Evolutionary conservation across 345 rosid genomes (phyloP), one percentile per base, ranked within the genome.

Genomic region (Hibiscus trionum): DNA sequence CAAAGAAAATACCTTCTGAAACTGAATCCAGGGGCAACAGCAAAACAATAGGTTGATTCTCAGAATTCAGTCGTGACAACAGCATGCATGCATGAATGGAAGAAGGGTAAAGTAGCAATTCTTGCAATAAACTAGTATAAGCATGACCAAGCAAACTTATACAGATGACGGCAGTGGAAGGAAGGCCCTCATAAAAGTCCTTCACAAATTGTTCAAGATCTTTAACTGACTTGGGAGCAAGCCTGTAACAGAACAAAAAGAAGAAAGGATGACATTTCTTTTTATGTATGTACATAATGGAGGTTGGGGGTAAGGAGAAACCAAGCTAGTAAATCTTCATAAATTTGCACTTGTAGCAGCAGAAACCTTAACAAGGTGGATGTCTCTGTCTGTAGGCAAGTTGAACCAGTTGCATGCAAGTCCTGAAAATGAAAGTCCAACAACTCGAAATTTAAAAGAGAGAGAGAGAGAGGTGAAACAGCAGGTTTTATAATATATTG

Each of bases 181-280:
- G 90, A 79, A 92, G 91, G 75, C 72, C 74, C 58, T 21, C 76
- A 75, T 84, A 90, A 80, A 91, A 90, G 11, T 82, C 80, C 69
- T 58, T 73, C 39, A 89, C 92, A 78, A 86, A 86, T 66, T 83
- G 74, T 71, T 86, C 88, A 81, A 95, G 86, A 75, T 87, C 89
- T 82, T 82, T 73, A 76, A 85, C 73, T 64, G 89, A 84, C n/a
- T 84, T 84, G 46, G 93, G 92, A 78, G 90, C 94, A 86, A 86
- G 87, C 84, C 99, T 92, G 83, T 80, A 83, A 53, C 83, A 73
- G 33, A 42, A 73, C 4, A 67, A 37, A 37, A 78, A 76, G 31
- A 55, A 70, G 74, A 10, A 72, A 42, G 27, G 17, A n/a, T 49
- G 14, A 27, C 39, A 66, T 12, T 66, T 65, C 4, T 46, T 12